A percentile compares a stretch with the other conserved stretches of the same genome.
Evolutionary conservation across 805 yeast species (phyloP).

Genomic region (Candida berthetii): DNA sequence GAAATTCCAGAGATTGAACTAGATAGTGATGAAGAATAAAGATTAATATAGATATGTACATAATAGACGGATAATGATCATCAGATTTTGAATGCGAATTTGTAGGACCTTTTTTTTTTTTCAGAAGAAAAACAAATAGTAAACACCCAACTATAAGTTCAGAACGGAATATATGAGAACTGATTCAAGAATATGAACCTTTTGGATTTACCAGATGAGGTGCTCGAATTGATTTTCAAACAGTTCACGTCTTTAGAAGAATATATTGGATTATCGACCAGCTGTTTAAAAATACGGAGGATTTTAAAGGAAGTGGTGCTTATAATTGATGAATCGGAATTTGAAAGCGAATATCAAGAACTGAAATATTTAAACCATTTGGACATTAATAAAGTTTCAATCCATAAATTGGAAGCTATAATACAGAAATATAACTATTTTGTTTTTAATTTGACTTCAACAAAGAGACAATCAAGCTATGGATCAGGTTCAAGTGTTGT

Average conservation of each 20-base stretch:
- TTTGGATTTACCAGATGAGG: not conserved
- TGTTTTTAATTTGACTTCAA: constrained; percentile 7
- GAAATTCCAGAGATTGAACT: constrained; percentile 42
- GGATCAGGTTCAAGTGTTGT: not conserved
- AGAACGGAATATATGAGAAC: too few species aligned
- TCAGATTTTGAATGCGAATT: too few species aligned
- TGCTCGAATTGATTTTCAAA: not conserved
- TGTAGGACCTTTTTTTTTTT: not conserved
- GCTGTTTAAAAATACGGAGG: not conserved
- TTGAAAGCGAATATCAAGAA: not conserved
- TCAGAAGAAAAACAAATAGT: not conserved
- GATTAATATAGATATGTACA: constrained; percentile 24
- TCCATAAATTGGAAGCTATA: constrained; percentile 2
- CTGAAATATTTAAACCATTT: constrained; percentile 1
- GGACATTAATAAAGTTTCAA: constrained; percentile 5
- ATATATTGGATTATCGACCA: not conserved
- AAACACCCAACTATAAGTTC: not conserved
- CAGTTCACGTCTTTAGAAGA: not conserved
- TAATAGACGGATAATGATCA: too few species aligned
- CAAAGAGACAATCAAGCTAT: not conserved
- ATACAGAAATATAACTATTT: constrained; percentile 8
- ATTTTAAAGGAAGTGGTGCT: constrained; percentile 3
- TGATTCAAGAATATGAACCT: not conserved
- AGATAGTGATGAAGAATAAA: constrained; percentile 38
- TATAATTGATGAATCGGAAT: constrained; percentile 4